Base-by-base conservation (phyloP, 148 eudicot genomes). In the Silene latifolia region DNA sequence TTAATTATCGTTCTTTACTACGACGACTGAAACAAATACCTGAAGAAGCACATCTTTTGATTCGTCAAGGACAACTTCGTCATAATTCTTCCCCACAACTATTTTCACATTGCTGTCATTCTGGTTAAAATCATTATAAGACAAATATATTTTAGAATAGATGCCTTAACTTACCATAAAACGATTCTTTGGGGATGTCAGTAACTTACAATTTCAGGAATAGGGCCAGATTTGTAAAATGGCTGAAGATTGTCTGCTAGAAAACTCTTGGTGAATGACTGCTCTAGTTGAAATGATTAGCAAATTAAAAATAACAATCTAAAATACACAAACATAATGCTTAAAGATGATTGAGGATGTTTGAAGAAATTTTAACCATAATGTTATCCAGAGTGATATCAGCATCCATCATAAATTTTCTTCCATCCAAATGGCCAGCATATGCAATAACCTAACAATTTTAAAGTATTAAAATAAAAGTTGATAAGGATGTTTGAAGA, bases 21-120 rank as follows among this genome's bases (percentile, higher is more conserved):
- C 4, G 3, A 8, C 19, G 20, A 7, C 57, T 24, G 32, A 54
- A 13, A 70, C 42, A 32, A 25, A n/a, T 82, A 88, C 91, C 88
- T 88, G 82, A 73, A 88, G 88, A 75, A 88, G 88, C 12, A 86
- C 91, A 80, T 86, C 91, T 76, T 88, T 88, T 35, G 87, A 87
- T 72, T 85, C 88, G 67, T 89, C 88, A 76, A 88, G 79, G 53
- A 89, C 91, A 42, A 90, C 80, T 56, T 86, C 89, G 5, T 93
- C 93, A 7, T 88, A 90, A 82, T 90, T 93, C 73, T 90, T 82
- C 21, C 98, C 96, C 62, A 93, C 98, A 8, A 93, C 91, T 54
- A 90, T 79, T 79, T 89, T 93, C 61, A 93, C 93, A 82, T 93
- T 93, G 18, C 82, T 90, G 11, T 93, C 89, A 75, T 93, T 89